Evolutionary conservation across 768 basidiomycete genomes (phyloP).

Genomic region (Naganishia vishniacii): DNA sequence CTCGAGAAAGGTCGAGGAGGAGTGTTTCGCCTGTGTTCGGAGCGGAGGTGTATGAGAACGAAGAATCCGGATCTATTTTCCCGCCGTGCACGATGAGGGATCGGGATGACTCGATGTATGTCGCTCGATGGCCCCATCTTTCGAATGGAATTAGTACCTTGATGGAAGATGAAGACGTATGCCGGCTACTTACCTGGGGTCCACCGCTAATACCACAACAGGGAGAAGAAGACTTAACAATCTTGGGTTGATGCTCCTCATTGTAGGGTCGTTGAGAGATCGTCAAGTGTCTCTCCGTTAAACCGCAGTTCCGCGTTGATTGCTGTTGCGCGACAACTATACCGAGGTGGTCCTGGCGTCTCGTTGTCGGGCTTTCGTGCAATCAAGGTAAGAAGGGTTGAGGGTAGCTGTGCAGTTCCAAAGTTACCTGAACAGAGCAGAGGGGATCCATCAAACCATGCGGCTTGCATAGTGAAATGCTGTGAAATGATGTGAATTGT

Average conservation of each 20-base stretch:
- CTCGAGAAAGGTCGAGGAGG: slow-evolving; percentile 57
- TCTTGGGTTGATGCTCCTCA: too few species aligned
- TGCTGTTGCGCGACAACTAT: too few species aligned
- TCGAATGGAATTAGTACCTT: neutral
- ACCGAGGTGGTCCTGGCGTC: too few species aligned
- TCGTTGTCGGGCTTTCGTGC: too few species aligned
- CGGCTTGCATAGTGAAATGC: too few species aligned
- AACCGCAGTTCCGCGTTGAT: too few species aligned
- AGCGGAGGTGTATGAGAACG: slow-evolving; percentile 68
- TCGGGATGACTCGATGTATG: slow-evolving; percentile 51
- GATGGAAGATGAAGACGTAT: neutral
- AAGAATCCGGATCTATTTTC: slow-evolving; percentile 65
- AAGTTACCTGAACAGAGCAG: too few species aligned
- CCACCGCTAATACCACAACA: neutral
- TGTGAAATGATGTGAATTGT: too few species aligned
- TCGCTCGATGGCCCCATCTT: slow-evolving; percentile 79
- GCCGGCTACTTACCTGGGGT: neutral
- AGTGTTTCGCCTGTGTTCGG: slow-evolving; percentile 68
- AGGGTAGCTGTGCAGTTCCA: too few species aligned
- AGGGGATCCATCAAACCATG: too few species aligned
- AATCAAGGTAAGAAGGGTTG: too few species aligned
- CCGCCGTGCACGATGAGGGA: slow-evolving; percentile 72
- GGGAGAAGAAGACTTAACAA: too few species aligned
- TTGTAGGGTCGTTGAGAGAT: neutral
- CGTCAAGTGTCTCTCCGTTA: neutral